Evolutionary conservation across 1,284 basidiomycete genomes (phyloP), one percentile per base, ranked within the genome.

Genomic region (Taiwanofungus camphoratus): DNA sequence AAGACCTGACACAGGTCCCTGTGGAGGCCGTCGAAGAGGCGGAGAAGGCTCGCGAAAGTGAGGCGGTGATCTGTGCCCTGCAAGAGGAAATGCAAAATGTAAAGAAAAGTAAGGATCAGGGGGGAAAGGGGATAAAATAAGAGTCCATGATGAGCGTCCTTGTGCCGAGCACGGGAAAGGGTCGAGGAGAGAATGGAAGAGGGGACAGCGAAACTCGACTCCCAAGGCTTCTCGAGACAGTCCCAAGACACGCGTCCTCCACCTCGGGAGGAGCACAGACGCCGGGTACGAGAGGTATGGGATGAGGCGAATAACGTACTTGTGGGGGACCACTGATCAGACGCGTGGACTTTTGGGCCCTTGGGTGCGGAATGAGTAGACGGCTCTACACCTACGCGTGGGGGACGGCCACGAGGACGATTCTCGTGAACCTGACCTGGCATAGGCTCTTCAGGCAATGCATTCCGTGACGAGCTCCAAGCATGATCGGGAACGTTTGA

Each of bases 231-330:
- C 66, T 62, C 66, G 54, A 72, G 70, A 70, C 65, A 63, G 61
- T 57, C 63, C 62, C 64, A 52, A 64, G 55, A 59, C 61, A 65
- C 58, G 49, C 52, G 63, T 63, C 67, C 65, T 73, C 69, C 71
- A 64, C 72, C 70, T 66, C 64, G 69, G 66, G 66, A 75, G 67
- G 65, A 69, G 62, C 53, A 59, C 57, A 53, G 53, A 56, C 62
- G 67, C 64, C 61, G 55, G 58, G 59, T 58, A 64, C 60, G 63
- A 64, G 61, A 60, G 66, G 66, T 63, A 62, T 59, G 61, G 65
- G 68, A 77, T 65, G 74, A 81, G 73, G 78, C 69, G 67, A 77
- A 84, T 68, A 86, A 86, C 82, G 82, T 86, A 86, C 82, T 84
- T 65, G 71, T 64, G 72, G 77, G 63, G 66, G 76, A 64, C 61